A percentile compares a stretch with the other conserved stretches of the same genome.
Conservation (phyloP, 768 basidiomycete genomes). For the Nidularia sp. region DNA sequence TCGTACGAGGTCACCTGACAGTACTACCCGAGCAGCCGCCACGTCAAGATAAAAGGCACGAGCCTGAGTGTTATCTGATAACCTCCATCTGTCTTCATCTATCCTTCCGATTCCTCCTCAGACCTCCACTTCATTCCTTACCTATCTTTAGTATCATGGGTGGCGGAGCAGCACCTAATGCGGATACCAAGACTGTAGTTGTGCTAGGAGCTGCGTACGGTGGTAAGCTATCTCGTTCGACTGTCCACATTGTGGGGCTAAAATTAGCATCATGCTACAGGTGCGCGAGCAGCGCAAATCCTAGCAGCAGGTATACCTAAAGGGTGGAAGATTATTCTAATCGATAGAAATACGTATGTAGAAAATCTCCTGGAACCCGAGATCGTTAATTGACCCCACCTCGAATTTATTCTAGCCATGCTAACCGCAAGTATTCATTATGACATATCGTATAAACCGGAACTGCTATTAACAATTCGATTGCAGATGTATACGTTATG, state of each 20-base stretch:
- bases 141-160: not conserved
- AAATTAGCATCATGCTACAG: not conserved
- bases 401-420: not conserved
- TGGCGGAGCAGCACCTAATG: not conserved
- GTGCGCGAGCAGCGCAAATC: not conserved
- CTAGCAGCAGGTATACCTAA: not conserved
- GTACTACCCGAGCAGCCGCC: no score
- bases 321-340: not conserved
- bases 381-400: no score
- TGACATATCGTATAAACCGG: not conserved
- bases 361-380: no score
- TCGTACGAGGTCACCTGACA: no score
- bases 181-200: not conserved
- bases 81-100: no score
- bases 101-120: no score
- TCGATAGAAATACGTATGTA: not conserved
- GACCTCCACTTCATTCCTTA: no score
- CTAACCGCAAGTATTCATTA: not conserved
- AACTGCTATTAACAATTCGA: not conserved
- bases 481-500: slow-evolving; percentile 50
- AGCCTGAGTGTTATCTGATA: no score
- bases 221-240: not conserved
- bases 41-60: no score
- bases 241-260: not conserved
- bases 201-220: not conserved